phyloP scores from a whole-genome alignment of 1,139 yeast species.

The Candida labiduridarum region DNA sequence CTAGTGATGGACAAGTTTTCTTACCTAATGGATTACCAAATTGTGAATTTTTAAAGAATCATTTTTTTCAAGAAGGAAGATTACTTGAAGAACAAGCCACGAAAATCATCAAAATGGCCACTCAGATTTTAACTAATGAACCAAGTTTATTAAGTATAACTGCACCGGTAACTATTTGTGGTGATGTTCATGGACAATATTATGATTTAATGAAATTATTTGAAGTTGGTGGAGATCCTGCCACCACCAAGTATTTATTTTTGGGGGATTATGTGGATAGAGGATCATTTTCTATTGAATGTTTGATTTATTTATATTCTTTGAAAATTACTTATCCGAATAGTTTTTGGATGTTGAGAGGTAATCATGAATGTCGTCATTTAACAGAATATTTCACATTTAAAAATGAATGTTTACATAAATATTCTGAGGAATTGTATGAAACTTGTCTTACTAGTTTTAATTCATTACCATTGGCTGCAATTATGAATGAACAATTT shows the following conservation, averaged over 20 bases:
- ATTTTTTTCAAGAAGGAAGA: slow-evolving; percentile 81
- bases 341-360: slow-evolving; percentile 82
- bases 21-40: slow-evolving; percentile 68
- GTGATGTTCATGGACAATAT: slow-evolving; percentile 95
- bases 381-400: slow-evolving; percentile 93
- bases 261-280: slow-evolving; percentile 96
- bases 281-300: slow-evolving; percentile 90
- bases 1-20: slow-evolving; percentile 71
- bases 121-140: slow-evolving; percentile 65
- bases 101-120: slow-evolving; percentile 68
- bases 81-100: slow-evolving; percentile 72
- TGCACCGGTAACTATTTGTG: slow-evolving; percentile 95
- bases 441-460: slow-evolving; percentile 79
- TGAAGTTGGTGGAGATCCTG: slow-evolving; percentile 94
- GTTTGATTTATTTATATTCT: slow-evolving; percentile 77
- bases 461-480: slow-evolving; percentile 89
- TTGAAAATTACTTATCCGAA: slow-evolving; percentile 78
- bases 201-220: slow-evolving; percentile 88
- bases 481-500: slow-evolving; percentile 91
- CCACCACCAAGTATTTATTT: slow-evolving; percentile 73
- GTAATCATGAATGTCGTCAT: slow-evolving; percentile 95
- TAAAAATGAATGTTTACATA: slow-evolving; percentile 87
- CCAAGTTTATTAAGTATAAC: slow-evolving; percentile 81
- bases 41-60: slow-evolving; percentile 68
- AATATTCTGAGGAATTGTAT: slow-evolving; percentile 69